Percentiles rank a stretch among this genome's conserved stretches.
phyloP scores from a whole-genome alignment of 495 filamentous ascomycete species.

The Tuber magnatum region DNA sequence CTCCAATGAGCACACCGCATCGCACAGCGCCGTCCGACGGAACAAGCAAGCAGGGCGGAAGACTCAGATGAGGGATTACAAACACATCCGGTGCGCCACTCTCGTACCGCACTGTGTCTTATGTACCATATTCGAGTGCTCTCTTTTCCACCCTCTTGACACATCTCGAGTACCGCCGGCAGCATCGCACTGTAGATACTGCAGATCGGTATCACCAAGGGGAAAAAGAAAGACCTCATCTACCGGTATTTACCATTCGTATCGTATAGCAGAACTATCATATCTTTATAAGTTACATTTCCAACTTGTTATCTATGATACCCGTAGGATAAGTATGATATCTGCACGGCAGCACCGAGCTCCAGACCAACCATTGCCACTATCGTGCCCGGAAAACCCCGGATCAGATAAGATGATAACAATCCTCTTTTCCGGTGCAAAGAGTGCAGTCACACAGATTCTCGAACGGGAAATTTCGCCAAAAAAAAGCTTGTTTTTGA shows the following conservation, averaged over 20 bases:
- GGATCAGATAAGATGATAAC: not conserved
- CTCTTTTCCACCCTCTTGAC: not conserved
- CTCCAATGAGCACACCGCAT: not conserved
- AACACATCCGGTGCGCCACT: not conserved
- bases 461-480: not conserved
- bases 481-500: slow-evolving; percentile 5
- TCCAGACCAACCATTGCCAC: not conserved
- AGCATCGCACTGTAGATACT: too few relatives aligned
- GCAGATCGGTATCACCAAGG: not conserved
- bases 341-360: too few relatives aligned
- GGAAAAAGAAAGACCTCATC: too few relatives aligned
- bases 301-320: too few relatives aligned
- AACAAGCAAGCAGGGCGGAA: not conserved
- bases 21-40: not conserved
- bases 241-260: too few relatives aligned
- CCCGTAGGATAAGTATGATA: too few relatives aligned
- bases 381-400: not conserved
- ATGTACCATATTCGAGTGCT: not conserved
- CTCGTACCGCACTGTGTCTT: not conserved
- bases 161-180: not conserved
- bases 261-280: too few relatives aligned
- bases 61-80: not conserved
- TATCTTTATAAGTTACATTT: too few relatives aligned
- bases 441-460: not conserved
- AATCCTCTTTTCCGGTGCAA: not conserved